phyloP scores from a whole-genome alignment of 306 rosid species.

The Senna siamea region DNA sequence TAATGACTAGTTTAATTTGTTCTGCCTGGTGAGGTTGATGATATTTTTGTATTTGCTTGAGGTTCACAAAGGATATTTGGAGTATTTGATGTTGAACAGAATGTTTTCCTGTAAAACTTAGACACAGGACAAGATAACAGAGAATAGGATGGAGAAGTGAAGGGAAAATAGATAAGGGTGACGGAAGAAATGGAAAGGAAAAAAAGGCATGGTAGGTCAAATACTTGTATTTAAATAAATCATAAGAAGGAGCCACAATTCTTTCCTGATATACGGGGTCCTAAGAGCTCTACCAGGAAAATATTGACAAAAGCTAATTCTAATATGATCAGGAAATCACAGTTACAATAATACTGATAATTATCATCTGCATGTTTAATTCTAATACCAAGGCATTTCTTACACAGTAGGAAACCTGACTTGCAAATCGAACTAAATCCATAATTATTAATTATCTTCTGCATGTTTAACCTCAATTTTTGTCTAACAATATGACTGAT shows the following conservation, averaged over 20 bases:
- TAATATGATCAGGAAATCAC: not conserved
- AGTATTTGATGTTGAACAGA: not conserved
- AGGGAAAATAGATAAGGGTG: not conserved
- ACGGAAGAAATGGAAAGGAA: not conserved
- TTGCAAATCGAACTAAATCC: conserved; percentile 6
- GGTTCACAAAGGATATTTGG: conserved; percentile 12
- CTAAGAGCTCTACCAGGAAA: not conserved
- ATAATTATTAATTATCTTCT: not conserved
- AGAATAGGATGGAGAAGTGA: not conserved
- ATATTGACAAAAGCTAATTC: not conserved
- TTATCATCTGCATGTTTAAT: too few relatives aligned
- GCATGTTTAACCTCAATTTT: not conserved
- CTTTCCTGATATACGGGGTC: not conserved
- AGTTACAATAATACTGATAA: too few relatives aligned
- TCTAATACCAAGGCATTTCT: conserved; percentile 18
- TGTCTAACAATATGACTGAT: not conserved
- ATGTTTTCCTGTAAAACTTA: not conserved
- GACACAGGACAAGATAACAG: not conserved
- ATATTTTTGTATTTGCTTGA: not conserved
- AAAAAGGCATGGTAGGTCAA: too few relatives aligned
- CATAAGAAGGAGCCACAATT: not conserved
- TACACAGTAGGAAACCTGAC: conserved; percentile 19
- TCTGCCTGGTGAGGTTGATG: not conserved
- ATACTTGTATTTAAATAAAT: too few relatives aligned
- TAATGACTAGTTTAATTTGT: not conserved